Evolutionary conservation across 176 grass and related monocot genomes (phyloP).

Genomic region (Aegilops bicornis): DNA sequence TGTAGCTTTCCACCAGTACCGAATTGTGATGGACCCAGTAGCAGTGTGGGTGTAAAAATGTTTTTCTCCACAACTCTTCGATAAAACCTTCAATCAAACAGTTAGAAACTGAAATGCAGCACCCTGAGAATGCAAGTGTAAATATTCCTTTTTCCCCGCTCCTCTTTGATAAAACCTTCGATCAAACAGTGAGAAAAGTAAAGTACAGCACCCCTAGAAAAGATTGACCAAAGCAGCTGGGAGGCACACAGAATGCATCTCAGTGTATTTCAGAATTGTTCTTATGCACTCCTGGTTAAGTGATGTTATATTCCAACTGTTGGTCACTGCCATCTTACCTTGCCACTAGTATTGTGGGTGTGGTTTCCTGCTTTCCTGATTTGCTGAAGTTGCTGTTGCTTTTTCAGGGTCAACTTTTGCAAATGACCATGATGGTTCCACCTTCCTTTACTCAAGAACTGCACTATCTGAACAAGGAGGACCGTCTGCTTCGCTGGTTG

Average conservation of each 20-base stretch:
- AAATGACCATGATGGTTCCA: constrained; percentile 94
- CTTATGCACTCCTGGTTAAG: neutral
- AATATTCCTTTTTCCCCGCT: neutral
- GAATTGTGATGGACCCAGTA: neutral
- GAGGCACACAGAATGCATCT: neutral
- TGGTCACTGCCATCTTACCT: neutral
- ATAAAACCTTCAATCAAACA: neutral
- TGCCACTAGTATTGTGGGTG: neutral
- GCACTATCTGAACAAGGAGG: constrained; percentile 95
- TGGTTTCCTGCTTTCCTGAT: neutral
- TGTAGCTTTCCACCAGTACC: constrained; percentile 1
- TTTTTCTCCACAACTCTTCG: neutral
- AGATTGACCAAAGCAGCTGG: neutral
- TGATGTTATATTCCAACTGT: neutral
- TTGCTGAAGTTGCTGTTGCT: neutral
- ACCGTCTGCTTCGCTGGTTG: constrained; percentile 78
- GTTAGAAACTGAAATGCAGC: neutral
- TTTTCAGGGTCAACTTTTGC: constrained; percentile 91
- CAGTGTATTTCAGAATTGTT: neutral
- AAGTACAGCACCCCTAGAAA: neutral
- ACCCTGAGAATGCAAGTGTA: too few relatives aligned
- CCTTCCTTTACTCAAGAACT: constrained; percentile 78
- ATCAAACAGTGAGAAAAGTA: neutral
- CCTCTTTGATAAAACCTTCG: neutral
- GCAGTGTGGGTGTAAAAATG: neutral